Percentiles rank a stretch among this genome's conserved stretches.
phyloP scores from a whole-genome alignment of 257 asterid species.

The Cruciata laevipes region DNA sequence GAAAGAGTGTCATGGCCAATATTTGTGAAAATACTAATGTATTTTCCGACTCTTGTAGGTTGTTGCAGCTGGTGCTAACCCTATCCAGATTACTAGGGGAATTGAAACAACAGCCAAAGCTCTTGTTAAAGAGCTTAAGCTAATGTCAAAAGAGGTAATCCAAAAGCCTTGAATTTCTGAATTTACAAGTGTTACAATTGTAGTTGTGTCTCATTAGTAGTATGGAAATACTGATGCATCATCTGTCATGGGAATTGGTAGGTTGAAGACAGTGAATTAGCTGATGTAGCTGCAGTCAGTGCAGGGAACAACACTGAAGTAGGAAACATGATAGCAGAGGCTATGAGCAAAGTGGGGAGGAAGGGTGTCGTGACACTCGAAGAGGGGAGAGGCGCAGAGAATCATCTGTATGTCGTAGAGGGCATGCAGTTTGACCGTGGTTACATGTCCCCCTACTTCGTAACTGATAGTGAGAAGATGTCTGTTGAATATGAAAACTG shows the following conservation, averaged over 20 bases:
- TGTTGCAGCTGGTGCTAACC: constrained; percentile 62
- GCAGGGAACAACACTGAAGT: constrained; percentile 38
- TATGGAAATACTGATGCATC: background rate
- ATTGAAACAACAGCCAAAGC: constrained; percentile 47
- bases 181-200: background rate
- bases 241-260: background rate
- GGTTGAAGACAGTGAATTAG: constrained; percentile 39
- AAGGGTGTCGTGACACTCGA: constrained; percentile 40
- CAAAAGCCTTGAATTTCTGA: background rate
- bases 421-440: constrained; percentile 44
- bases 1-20: background rate
- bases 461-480: constrained; percentile 37
- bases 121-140: constrained; percentile 44
- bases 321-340: constrained; percentile 38
- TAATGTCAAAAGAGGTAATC: constrained; percentile 48
- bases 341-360: constrained; percentile 35
- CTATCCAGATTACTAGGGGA: constrained; percentile 53
- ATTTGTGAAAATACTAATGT: background rate
- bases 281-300: constrained; percentile 39
- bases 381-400: constrained; percentile 33
- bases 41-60: constrained; percentile 24
- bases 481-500: constrained; percentile 35
- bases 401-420: constrained; percentile 29
- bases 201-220: background rate
- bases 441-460: constrained; percentile 38